Evolutionary conservation across 23 red algal species (phyloP), one percentile per base, ranked within the genome.

Genomic region (Gracilaria domingensis): DNA sequence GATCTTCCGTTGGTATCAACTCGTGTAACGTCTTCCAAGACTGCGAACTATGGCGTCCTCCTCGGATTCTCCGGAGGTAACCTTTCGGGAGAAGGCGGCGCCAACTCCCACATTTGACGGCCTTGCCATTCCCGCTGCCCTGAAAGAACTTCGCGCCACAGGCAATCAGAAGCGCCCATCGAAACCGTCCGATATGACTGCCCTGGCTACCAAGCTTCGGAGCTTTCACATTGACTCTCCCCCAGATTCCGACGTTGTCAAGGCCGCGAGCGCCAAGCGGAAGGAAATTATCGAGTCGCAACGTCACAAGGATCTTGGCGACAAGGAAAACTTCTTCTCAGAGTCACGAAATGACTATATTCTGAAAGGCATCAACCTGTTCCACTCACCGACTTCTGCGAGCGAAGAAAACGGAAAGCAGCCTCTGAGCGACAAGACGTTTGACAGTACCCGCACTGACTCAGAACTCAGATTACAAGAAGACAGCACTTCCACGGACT

Each of bases 161-260:
- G 58, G 28, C 20, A 82, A 62, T 54, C 12, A 77, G 8, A 12
- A 18, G 12, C 3, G 17, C 11, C 4, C 87, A 17, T 56, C 71
- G 24, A 72, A 67, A 12, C 74, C 87, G 49, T 90, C 87, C 21
- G 87, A 90, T 48, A 60, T 90, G 54, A 90, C 87, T 65, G 87
- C 75, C 20, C 75, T 90, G 20, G 87, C 87, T 51, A 40, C 28
- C 44, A 47, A 57, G 18, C 62, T 90, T 56, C 35, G 58, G 26
- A 56, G 56, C 18, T 64, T 90, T 55, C 74, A 40, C 45, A 38
- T 90, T 28, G 54, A 90, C 18, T 34, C 57, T 1, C 34, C 87
- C 3, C 87, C 87, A 26, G 58, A 79, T 21, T 51, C 54, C 2
- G 36, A 70, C 4, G 4, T 28, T 9, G 30, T 18, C 8, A 69